Base-by-base conservation (phyloP, 2,329 filamentous ascomycete genomes). In the Cladobotryum mycophilum region DNA sequence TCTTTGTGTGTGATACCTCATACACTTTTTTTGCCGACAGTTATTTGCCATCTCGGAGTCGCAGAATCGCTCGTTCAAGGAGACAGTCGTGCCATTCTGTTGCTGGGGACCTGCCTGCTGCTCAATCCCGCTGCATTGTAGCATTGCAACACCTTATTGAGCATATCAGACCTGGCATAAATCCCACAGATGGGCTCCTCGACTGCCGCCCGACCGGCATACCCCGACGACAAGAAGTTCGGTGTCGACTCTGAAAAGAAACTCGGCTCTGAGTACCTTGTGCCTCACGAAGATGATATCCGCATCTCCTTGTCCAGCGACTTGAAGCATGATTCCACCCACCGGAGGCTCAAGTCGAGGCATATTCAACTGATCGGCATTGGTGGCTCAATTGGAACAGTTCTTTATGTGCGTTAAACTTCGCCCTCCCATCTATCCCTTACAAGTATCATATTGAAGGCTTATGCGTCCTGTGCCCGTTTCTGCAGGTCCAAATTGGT, bases 341-440 rank as follows among this genome's bases (percentile, higher is more conserved):
- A 80, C 46, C 73, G 78, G 43, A 73, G 65, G 52, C 72, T 81
- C 54, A 80, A 80, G 61, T 66, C 76, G 18, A 73, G 78, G 1
- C 78, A 81, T 56, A 80, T 82, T 42, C 79, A 82, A 59, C 67
- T 81, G 33, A 80, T 81, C 59, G 81, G 77, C 33, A 84, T 85
- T 51, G 82, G 81, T 37, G 82, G 81, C 1, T 83, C 81, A 6
- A 84, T 85, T 54, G 81, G 82, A 15, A 85, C 80, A 1, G 79
- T 77, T 14, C 67, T 84, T 3, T 82, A 75, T 60, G 77, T 82
- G 58, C 55, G 65, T 63, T 45, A 22, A 40, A 14, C 33, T 14
- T 34, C 17, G 6, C 43, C 33, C 3, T n/a, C 12, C 46, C 25
- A 7, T 35, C 9, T 30, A 20, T 40, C n/a, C 8, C 12, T 14